Percentiles rank a stretch among this genome's conserved stretches.
Conservation (phyloP, 208 protist species). For the Trypanosoma rangeli region DNA sequence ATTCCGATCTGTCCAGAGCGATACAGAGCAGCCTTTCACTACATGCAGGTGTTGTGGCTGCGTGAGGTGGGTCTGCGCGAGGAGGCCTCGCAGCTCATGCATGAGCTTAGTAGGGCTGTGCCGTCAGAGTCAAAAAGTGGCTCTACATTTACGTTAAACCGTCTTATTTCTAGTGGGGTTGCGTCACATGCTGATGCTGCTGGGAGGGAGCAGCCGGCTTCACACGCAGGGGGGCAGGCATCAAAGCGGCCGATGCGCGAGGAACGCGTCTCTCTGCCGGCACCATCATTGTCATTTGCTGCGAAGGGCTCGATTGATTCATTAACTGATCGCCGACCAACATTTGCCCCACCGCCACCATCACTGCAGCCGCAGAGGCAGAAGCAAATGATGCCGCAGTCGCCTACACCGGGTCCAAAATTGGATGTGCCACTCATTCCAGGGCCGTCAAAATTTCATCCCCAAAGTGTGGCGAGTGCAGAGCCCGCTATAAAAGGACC, state of each 20-base stretch:
- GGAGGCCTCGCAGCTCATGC: conserved; percentile 30
- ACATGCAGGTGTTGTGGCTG: conserved; percentile 78
- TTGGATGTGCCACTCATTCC: not conserved
- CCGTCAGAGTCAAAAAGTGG: conserved; percentile 5
- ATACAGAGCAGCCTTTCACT: conserved; percentile 38
- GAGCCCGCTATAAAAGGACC: not conserved
- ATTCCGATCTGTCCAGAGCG: conserved; percentile 36
- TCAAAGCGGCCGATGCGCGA: not conserved
- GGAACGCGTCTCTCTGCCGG: not conserved
- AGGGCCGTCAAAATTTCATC: not conserved
- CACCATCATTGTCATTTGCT: conserved; percentile 4
- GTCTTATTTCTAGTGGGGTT: conserved; percentile 7
- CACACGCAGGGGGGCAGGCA: not conserved
- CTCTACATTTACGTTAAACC: conserved; percentile 26
- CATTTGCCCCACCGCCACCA: conserved; percentile 10
- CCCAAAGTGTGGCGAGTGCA: not conserved
- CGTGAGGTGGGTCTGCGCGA: conserved; percentile 52
- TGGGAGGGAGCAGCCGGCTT: not conserved
- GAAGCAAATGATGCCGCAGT: not conserved
- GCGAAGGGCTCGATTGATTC: not conserved
- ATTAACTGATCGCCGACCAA: conserved; percentile 1
- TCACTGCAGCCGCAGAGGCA: conserved; percentile 1
- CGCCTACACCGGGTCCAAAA: not conserved
- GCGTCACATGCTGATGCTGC: not conserved
- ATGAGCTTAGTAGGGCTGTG: conserved; percentile 6